Evolutionary conservation across 768 basidiomycete species (phyloP).

Genomic region (Boletus pseudo-olivaceus): DNA sequence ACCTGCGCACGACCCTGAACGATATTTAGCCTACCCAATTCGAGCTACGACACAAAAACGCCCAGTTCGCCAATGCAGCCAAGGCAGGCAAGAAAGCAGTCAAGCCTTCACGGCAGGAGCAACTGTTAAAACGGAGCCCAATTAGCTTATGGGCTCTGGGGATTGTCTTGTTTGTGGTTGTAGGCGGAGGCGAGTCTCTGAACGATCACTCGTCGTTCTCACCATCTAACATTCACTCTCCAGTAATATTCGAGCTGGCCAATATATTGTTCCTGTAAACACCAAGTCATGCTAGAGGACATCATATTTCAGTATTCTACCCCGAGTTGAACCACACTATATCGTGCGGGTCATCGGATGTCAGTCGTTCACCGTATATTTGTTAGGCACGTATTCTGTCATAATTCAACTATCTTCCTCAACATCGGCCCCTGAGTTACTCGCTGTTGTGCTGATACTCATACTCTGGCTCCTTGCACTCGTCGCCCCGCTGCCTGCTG

Average conservation of each 20-base stretch:
- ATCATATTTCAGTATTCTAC: neutral
- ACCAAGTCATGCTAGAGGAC: neutral
- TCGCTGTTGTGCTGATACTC: conserved; percentile 52
- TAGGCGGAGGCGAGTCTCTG: conserved; percentile 69
- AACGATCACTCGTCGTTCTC: neutral
- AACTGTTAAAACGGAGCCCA: conserved; percentile 67
- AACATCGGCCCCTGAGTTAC: conserved; percentile 50
- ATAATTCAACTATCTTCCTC: conserved; percentile 28
- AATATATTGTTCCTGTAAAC: conserved; percentile 62
- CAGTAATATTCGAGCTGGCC: conserved; percentile 74
- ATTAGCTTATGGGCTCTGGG: conserved; percentile 74
- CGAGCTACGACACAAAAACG: conserved; percentile 77
- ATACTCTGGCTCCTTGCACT: conserved; percentile 57
- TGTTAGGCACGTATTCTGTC: conserved; percentile 9
- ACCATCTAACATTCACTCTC: conserved; percentile 5
- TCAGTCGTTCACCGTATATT: conserved; percentile 9
- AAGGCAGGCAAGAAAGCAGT: conserved; percentile 73
- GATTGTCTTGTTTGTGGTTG: conserved; percentile 68
- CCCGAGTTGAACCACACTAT: neutral
- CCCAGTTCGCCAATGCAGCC: conserved; percentile 73
- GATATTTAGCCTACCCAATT: conserved; percentile 67
- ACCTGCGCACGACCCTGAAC: neutral
- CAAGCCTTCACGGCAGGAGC: conserved; percentile 69
- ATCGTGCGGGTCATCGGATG: conserved; percentile 4
- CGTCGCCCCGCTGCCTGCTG: conserved; percentile 29